phyloP scores from a whole-genome alignment of 441 rosid genomes.

The Erodium texanum region DNA sequence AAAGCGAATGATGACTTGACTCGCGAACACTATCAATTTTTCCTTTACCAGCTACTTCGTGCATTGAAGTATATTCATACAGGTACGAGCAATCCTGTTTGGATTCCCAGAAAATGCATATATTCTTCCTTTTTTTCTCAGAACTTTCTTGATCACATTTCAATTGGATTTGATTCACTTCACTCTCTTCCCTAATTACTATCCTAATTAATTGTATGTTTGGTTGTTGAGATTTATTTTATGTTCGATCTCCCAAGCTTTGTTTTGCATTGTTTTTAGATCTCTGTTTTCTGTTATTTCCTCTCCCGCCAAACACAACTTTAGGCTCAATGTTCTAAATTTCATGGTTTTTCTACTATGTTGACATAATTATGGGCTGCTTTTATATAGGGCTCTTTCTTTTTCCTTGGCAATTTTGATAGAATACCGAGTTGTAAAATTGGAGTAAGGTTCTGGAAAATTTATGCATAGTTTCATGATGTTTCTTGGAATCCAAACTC shows the following conservation, averaged over 20 bases:
- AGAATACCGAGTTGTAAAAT: too few relatives aligned
- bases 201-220: neutral
- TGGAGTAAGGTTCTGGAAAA: too few relatives aligned
- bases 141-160: too few relatives aligned
- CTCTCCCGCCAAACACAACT: neutral
- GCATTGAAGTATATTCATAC: slow-evolving; percentile 52
- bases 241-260: neutral
- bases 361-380: too few relatives aligned
- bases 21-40: slow-evolving; percentile 88
- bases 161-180: too few relatives aligned
- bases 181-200: neutral
- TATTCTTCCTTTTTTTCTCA: too few relatives aligned
- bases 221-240: neutral
- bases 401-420: too few relatives aligned
- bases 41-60: slow-evolving; percentile 93
- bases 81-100: slow-evolving; percentile 11
- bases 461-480: too few relatives aligned
- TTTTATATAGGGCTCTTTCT: too few relatives aligned
- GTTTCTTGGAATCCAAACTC: too few relatives aligned
- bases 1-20: slow-evolving; percentile 97
- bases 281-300: neutral
- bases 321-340: too few relatives aligned
- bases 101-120: neutral
- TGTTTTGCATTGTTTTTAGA: neutral
- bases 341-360: too few relatives aligned